phyloP scores from a whole-genome alignment of 139 green algal genomes.

The Chlorella sp. region DNA sequence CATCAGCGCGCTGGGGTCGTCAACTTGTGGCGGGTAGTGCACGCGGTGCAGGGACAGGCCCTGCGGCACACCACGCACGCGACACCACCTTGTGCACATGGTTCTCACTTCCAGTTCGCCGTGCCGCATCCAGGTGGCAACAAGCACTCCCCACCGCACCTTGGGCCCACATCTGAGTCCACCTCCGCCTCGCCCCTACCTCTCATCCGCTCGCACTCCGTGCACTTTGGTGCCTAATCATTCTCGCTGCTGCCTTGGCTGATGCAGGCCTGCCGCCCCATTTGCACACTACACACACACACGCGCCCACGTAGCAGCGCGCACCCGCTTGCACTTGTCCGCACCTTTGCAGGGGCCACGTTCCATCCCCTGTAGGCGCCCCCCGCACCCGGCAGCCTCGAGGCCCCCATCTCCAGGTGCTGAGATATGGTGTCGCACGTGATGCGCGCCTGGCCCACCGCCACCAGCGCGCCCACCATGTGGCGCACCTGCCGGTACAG shows the following conservation, averaged over 20 bases:
- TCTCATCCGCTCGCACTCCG: too few relatives aligned
- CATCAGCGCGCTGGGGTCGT: conserved; percentile 18
- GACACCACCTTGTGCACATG: not conserved
- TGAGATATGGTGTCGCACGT: not conserved
- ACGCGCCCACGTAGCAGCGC: too few relatives aligned
- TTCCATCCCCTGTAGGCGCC: conserved; percentile 40
- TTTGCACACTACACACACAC: not conserved
- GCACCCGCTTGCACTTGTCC: too few relatives aligned
- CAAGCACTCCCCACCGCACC: not conserved
- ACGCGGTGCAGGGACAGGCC: not conserved
- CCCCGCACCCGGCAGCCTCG: conserved; percentile 14
- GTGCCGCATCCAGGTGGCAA: not conserved
- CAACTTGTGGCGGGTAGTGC: conserved; percentile 6
- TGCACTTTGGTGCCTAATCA: too few relatives aligned
- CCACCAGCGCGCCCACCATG: conserved; percentile 61
- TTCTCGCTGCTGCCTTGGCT: too few relatives aligned
- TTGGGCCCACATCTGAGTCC: too few relatives aligned
- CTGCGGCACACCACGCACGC: conserved; percentile 1
- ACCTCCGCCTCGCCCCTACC: too few relatives aligned
- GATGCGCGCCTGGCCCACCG: conserved; percentile 32
- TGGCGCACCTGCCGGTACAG: conserved; percentile 80
- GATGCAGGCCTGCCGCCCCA: not conserved
- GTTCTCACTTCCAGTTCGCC: not conserved
- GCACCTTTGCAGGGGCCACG: conserved; percentile 41
- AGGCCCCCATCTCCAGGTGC: conserved; percentile 23